These are phyloP conservation scores for Corynespora cassiicola DNA, from an alignment of 2,329 filamentous ascomycete genomes.

Conservation along the genomic window DNA sequence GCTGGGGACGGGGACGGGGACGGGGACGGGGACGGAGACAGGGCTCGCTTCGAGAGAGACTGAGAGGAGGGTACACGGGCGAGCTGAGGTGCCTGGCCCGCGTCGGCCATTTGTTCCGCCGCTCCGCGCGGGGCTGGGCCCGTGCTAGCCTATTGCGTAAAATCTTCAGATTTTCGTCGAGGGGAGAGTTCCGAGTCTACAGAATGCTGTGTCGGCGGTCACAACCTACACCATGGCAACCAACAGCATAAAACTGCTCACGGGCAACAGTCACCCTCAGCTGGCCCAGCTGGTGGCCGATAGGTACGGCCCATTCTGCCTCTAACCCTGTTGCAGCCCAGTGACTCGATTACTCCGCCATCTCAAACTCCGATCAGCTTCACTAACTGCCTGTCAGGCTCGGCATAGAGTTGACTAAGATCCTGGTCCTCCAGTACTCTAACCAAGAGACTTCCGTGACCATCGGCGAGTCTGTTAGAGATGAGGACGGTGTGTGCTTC, in stretches of 20 bases:
- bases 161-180: conserved; percentile 26
- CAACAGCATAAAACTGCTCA: conserved; percentile 77
- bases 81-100: too few species aligned
- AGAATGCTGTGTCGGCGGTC: conserved; percentile 20
- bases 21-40: too few species aligned
- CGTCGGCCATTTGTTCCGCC: conserved; percentile 27
- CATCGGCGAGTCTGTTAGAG: conserved; percentile 92
- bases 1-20: too few species aligned
- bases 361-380: conserved; percentile 6
- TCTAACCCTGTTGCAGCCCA: too few species aligned
- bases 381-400: conserved; percentile 58
- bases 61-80: too few species aligned
- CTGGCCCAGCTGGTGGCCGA: conserved; percentile 73
- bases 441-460: conserved; percentile 90
- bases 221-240: conserved; percentile 62
- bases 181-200: conserved; percentile 13
- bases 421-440: conserved; percentile 82
- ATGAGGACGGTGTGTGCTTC: conserved; percentile 78
- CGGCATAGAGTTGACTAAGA: conserved; percentile 79
- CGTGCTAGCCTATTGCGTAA: conserved; percentile 21
- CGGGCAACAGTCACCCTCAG: conserved; percentile 76
- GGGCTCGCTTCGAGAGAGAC: too few species aligned
- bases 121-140: conserved; percentile 18
- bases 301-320: conserved; percentile 55
- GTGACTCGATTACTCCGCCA: conserved; percentile 3